Evolutionary conservation across 83 land plant genomes (phyloP), one percentile per base, ranked within the genome.

Genomic region (Picea abies): DNA sequence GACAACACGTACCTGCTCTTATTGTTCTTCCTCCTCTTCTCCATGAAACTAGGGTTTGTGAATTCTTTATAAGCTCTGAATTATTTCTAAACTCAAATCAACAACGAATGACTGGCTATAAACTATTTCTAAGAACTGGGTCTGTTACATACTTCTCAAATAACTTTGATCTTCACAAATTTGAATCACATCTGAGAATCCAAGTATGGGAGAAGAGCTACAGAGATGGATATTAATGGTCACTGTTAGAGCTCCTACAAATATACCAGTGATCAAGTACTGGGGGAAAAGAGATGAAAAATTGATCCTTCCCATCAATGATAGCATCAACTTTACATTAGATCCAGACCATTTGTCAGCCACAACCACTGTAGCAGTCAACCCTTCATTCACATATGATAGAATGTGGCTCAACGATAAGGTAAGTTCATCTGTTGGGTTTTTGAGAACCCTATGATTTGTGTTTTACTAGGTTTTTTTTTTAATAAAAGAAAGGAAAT

Each of bases 371-470:
- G 97, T 96, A 61, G 94, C 98, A 26, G 97, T 88, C 67, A 94
- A 96, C 83, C 98, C 99, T 23, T 49, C 78, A 35, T 97, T 97
- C 79, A 29, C 73, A 0, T 67, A 86, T 1, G 99, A 97, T 90
- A 91, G 97, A 26, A 97, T 97, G 86, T 97, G 99, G 99, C 99
- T 97, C 82, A 97, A 97, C 82, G 97, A 93, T 70, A 96, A 97
- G 94, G 97, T 95, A 41, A 26, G 64, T 56, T 49, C 56, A 1
- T 10, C 56, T 2, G 12, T 49, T 49, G 1, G 56, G 2, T 49
- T 9, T 41, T 41, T 80, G 10, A 23, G 58, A 39, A 15, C 15
- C 1, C 19, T 77, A 37, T 10, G 49, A 6, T 70, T 60, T 37
- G 8, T 8, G 14, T 73, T 35, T 61, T 32, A 32, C 63, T 2